Conservation (phyloP, 1,284 basidiomycete species). For the Phellopilus nigrolimitatus region DNA sequence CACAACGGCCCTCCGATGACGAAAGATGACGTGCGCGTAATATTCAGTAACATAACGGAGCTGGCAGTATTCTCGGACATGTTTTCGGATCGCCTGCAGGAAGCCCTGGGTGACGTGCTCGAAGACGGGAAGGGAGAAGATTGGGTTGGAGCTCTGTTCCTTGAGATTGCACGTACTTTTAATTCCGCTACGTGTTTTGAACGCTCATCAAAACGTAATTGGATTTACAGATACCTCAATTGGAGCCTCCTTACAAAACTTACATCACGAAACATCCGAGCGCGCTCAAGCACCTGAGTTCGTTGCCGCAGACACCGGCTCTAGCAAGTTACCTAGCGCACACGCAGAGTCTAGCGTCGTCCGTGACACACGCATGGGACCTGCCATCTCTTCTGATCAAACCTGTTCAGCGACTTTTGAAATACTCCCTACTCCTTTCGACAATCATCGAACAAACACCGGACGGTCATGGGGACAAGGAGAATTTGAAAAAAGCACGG, state of each 20-base stretch:
- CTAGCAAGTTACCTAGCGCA: slow-evolving; percentile 64
- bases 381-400: slow-evolving; percentile 89
- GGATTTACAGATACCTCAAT: slow-evolving; percentile 56
- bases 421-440: slow-evolving; percentile 83
- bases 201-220: slow-evolving; percentile 11
- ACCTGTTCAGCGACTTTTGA: slow-evolving; percentile 88
- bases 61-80: slow-evolving; percentile 68
- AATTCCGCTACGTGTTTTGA: slow-evolving; percentile 9
- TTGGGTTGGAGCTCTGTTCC: slow-evolving; percentile 73
- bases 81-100: slow-evolving; percentile 56
- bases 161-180: slow-evolving; percentile 52
- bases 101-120: slow-evolving; percentile 48
- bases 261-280: slow-evolving; percentile 86
- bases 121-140: slow-evolving; percentile 61
- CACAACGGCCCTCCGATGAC: slow-evolving; percentile 55
- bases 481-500: slow-evolving; percentile 60
- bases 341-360: slow-evolving; percentile 63
- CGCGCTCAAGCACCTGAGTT: slow-evolving; percentile 66
- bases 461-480: slow-evolving; percentile 70
- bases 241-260: slow-evolving; percentile 76
- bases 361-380: slow-evolving; percentile 89
- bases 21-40: slow-evolving; percentile 62
- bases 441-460: slow-evolving; percentile 81
- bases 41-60: slow-evolving; percentile 79
- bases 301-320: slow-evolving; percentile 51